Percentiles rank a stretch among this genome's conserved stretches.
phyloP scores from a whole-genome alignment of 352 stramenopile species.

The Thalassiosira mediterranea region DNA sequence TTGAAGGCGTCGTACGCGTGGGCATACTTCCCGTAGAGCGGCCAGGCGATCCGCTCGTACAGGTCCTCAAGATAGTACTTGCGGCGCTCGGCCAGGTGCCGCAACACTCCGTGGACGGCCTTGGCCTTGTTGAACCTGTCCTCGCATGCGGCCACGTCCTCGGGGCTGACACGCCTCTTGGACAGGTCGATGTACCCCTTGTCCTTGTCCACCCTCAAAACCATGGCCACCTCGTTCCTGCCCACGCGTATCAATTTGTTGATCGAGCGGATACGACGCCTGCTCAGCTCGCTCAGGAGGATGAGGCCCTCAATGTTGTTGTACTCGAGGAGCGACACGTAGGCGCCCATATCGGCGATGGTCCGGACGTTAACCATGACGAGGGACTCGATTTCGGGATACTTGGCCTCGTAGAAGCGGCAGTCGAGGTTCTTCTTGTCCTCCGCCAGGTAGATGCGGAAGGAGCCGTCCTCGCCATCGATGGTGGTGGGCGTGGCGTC shows the following conservation, averaged over 20 bases:
- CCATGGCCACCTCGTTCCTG: conserved; percentile 99
- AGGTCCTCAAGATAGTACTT: conserved; percentile 87
- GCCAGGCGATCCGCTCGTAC: conserved; percentile 94
- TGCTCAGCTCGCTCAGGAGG: conserved; percentile 97
- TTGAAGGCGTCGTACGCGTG: conserved; percentile 99
- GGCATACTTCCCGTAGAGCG: conserved; percentile 98
- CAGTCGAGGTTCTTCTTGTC: conserved; percentile 86
- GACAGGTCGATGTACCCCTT: conserved; percentile 99
- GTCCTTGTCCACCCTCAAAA: conserved; percentile 99
- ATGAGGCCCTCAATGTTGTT: conserved; percentile 99
- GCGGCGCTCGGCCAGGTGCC: conserved; percentile 86
- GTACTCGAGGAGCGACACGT: conserved; percentile 99
- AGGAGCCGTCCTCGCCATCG: conserved; percentile 30
- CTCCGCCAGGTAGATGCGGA: conserved; percentile 78
- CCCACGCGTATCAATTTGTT: conserved; percentile 99
- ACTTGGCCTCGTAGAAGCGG: conserved; percentile 88
- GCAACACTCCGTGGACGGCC: conserved; percentile 95
- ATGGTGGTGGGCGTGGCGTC: conserved; percentile 57
- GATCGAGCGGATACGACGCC: conserved; percentile 98
- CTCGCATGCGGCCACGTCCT: conserved; percentile 99
- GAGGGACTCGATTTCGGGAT: conserved; percentile 97
- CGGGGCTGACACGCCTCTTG: conserved; percentile 98
- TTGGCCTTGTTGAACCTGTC: conserved; percentile 99
- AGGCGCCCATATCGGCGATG: conserved; percentile 99
- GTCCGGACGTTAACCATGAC: conserved; percentile 95